These are phyloP conservation scores for Pseudognaphalium luteoalbum DNA, from an alignment of 129 eudicot genomes.

Conservation along the genomic window DNA sequence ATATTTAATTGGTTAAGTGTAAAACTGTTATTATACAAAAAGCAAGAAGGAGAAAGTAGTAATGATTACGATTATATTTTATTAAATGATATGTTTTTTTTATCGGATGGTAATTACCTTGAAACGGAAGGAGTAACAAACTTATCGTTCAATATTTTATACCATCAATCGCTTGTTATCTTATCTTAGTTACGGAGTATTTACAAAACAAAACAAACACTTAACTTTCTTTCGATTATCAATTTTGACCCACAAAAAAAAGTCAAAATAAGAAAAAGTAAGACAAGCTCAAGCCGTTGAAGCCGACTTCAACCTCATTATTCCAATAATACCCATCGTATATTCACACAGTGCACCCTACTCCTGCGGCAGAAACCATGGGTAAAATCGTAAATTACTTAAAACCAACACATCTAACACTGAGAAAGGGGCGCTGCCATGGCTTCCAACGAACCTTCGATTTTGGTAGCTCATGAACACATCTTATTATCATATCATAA, in stretches of 20 bases:
- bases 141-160: background rate
- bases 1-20: too few species aligned
- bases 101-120: too few species aligned
- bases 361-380: background rate
- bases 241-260: background rate
- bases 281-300: slow-evolving; percentile 1
- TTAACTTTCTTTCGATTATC: background rate
- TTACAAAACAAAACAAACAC: background rate
- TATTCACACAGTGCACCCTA: background rate
- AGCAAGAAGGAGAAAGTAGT: too few species aligned
- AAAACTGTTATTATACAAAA: too few species aligned
- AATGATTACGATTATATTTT: too few species aligned
- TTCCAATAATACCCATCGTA: background rate
- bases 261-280: background rate
- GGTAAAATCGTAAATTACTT: background rate
- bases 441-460: slow-evolving; percentile 8
- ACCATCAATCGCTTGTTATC: background rate
- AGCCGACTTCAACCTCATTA: background rate
- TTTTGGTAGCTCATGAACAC: background rate
- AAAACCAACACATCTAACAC: background rate
- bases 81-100: too few species aligned
- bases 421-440: background rate
- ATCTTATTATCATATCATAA: background rate
- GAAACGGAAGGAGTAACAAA: background rate
- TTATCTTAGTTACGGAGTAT: background rate